Evolutionary conservation across 2,329 filamentous ascomycete species (phyloP), one percentile per base, ranked within the genome.

Genomic region (Aspergillus unguis): DNA sequence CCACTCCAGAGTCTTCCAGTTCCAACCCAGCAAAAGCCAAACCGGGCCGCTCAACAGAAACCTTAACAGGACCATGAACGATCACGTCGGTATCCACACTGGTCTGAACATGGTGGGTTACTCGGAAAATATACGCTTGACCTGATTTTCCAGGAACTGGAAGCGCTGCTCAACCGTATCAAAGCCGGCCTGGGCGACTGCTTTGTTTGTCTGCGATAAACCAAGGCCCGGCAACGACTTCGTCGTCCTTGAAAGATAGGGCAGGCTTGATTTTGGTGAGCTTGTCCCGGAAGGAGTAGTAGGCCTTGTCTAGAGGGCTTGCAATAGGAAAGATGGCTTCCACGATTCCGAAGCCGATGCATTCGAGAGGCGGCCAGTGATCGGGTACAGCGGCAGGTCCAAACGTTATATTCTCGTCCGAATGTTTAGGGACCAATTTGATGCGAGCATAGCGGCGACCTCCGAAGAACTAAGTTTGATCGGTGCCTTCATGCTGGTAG

Each of bases 1-100:
- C 48, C 48, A 50, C 8, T 50, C 40, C 6, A 50, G 29, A 36
- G 38, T 43, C 48, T 44, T 50, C 48, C 48, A 50, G 33, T 44
- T 50, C 48, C 7, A 50, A 50, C 10, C 40, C 40, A n/a, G 48
- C 48, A 3, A 35, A 9, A 5, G 48, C 44, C 29, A 50, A 23
- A 6, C 29, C 40, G n/a, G 48, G 48, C 48, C 40, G 44, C 33
- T 50, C 31, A 5, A 3, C 32, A 6, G 25, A 6, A 11, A 50
- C 29, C 10, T 35, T 28, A 3, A 31, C 48, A 4, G 48, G 38
- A 9, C 48, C 48, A 6, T 29, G 31, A 10, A 50, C 38, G n/a
- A 44, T 44, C 40, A n/a, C 31, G 33, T 50, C 38, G 23, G 35
- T 10, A 7, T 44, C 23, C 10, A 50, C 4, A 29, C 44, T 44